A percentile compares a stretch with the other conserved stretches of the same genome.
These are phyloP conservation scores for Cladosporium sp. DNA, from an alignment of 2,329 filamentous ascomycete species.

Conservation along the genomic window DNA sequence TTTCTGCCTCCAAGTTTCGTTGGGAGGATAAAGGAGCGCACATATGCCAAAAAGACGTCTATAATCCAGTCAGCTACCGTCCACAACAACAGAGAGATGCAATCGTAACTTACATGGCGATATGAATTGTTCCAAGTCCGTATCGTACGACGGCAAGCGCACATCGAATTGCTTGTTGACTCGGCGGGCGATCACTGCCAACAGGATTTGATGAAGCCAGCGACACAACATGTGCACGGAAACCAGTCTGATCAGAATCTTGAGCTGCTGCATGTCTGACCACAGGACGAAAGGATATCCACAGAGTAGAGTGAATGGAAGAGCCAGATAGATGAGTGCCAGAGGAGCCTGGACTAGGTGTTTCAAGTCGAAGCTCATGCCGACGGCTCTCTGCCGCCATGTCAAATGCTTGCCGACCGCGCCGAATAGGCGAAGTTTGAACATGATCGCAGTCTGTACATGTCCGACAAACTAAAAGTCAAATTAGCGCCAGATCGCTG, in stretches of 20 bases:
- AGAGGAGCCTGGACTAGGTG: conserved; percentile 14
- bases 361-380: conserved; percentile 12
- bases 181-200: conserved; percentile 10
- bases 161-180: conserved; percentile 10
- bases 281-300: conserved; percentile 17
- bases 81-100: too few relatives aligned
- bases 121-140: conserved; percentile 13
- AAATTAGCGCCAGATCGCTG: background rate
- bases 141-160: conserved; percentile 12
- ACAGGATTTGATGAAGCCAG: conserved; percentile 15
- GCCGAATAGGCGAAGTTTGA: conserved; percentile 13
- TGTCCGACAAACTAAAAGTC: conserved; percentile 9
- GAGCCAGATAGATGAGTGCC: conserved; percentile 11
- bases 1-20: conserved; percentile 51
- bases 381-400: conserved; percentile 12
- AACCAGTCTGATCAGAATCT: conserved; percentile 13
- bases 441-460: conserved; percentile 15
- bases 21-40: conserved; percentile 10
- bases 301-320: conserved; percentile 14
- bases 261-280: conserved; percentile 11
- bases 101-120: conserved; percentile 5
- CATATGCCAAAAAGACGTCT: conserved; percentile 9
- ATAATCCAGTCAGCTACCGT: background rate
- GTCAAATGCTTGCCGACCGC: conserved; percentile 12
- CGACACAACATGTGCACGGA: conserved; percentile 12